Base-by-base conservation (phyloP, 257 asterid species). In the Orobanche coerulescens region DNA sequence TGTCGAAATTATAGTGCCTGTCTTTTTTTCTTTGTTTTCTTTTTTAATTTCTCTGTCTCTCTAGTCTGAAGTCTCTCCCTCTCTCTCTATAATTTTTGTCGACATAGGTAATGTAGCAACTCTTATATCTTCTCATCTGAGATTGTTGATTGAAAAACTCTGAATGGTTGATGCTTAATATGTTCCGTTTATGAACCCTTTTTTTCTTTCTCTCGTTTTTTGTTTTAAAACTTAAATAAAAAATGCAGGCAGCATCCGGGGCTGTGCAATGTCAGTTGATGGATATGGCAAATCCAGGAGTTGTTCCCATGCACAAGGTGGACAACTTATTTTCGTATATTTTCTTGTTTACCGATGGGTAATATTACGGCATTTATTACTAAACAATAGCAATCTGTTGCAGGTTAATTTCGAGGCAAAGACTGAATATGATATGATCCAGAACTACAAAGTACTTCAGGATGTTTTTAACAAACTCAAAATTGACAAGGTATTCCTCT, bases 241-340 rank as follows among this genome's bases (percentile, higher is more conserved):
- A 20, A 24, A 57, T 67, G 55, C 66, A 90, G 97, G 95, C 89
- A 58, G 93, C 94, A 34, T 87, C 97, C 23, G 97, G 97, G 48
- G 97, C 97, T 56, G 94, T 85, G 56, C 97, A 90, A 62, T 90
- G 97, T 58, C 97, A 90, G 78, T 73, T 90, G 93, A 84, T 90
- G 82, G 97, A 90, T 75, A 82, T 83, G 94, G 78, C 88, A 58
- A 73, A 78, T 70, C 90, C 96, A 18, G 97, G 96, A 64, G 78
- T 82, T 55, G 97, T 90, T 77, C 97, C 97, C 5, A 90, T 90
- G 90, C 97, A 90, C 79, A 90, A 87, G 88, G 97, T 89, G 66
- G 24, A 25, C 7, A 20, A 14, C 68, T 70, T 43, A 12, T 13
- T 30, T 43, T 7, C 5, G 12, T 47, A 19, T 2, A 7, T 4